Conservation (phyloP, 2,329 filamentous ascomycete genomes). For the Pseudogymnoascus destructans region DNA sequence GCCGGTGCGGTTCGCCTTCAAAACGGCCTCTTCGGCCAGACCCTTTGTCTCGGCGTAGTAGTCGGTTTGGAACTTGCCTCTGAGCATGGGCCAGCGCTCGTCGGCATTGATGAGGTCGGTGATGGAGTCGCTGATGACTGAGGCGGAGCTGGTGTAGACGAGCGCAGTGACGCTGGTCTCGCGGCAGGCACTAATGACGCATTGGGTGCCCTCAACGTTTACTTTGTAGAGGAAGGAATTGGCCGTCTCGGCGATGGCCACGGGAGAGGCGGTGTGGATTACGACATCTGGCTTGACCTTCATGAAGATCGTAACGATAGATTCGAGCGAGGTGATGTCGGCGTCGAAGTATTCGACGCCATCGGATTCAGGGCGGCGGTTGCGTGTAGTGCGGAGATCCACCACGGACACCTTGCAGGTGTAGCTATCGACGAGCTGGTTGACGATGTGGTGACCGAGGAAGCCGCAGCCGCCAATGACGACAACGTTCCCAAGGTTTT, state of each 20-base stretch:
- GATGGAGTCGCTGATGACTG: slow-evolving; percentile 71
- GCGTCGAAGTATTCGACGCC: slow-evolving; percentile 58
- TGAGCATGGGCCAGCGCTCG: slow-evolving; percentile 67
- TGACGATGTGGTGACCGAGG: slow-evolving; percentile 70
- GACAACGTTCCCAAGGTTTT: slow-evolving; percentile 51
- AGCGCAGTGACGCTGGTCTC: slow-evolving; percentile 62
- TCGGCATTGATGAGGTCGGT: slow-evolving; percentile 72
- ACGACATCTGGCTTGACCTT: slow-evolving; percentile 65
- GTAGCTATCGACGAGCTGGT: slow-evolving; percentile 51
- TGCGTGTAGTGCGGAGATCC: slow-evolving; percentile 58
- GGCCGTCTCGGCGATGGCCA: slow-evolving; percentile 39
- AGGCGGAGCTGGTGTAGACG: slow-evolving; percentile 84
- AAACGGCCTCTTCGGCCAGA: slow-evolving; percentile 67
- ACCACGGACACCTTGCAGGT: slow-evolving; percentile 50
- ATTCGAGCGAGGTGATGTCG: slow-evolving; percentile 58
- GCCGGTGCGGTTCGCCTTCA: slow-evolving; percentile 56
- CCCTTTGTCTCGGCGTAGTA: slow-evolving; percentile 89
- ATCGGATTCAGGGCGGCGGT: slow-evolving; percentile 43
- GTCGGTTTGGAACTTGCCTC: slow-evolving; percentile 56
- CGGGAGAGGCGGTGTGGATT: slow-evolving; percentile 76
- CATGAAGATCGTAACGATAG: slow-evolving; percentile 49
- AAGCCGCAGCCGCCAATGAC: slow-evolving; percentile 78
- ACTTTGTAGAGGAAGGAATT: slow-evolving; percentile 59
- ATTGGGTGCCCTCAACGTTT: slow-evolving; percentile 76
- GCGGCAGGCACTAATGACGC: slow-evolving; percentile 62